phyloP scores from a whole-genome alignment of 352 stramenopile genomes.

The Nothophytophthora sp. region DNA sequence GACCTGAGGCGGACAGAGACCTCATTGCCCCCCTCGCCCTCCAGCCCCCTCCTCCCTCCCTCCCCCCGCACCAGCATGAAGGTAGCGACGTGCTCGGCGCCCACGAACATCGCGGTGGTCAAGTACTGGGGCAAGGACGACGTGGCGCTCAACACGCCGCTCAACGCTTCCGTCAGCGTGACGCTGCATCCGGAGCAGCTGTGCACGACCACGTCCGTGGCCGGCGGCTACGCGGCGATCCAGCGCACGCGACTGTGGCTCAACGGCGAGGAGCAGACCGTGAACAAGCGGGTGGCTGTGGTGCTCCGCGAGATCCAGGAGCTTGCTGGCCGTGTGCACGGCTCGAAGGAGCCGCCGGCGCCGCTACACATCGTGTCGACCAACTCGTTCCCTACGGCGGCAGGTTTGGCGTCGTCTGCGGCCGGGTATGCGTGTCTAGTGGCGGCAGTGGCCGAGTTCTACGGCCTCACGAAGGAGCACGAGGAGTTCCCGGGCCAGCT shows the following conservation, averaged over 20 bases:
- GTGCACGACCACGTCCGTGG: slow-evolving; percentile 94
- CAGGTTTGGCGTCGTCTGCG: slow-evolving; percentile 96
- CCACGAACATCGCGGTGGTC: slow-evolving; percentile 98
- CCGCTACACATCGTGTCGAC: slow-evolving; percentile 93
- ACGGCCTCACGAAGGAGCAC: slow-evolving; percentile 80
- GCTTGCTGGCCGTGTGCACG: slow-evolving; percentile 27
- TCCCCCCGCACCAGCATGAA: no score
- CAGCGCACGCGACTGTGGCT: slow-evolving; percentile 94
- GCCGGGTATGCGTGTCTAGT: slow-evolving; percentile 97
- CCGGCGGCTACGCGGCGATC: slow-evolving; percentile 64
- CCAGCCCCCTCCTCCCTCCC: no score
- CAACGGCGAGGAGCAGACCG: slow-evolving; percentile 90
- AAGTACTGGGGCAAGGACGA: slow-evolving; percentile 99
- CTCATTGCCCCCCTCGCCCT: no score
- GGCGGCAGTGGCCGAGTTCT: slow-evolving; percentile 89
- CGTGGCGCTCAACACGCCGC: slow-evolving; percentile 93
- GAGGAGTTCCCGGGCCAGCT: slow-evolving; percentile 92
- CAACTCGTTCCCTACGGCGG: slow-evolving; percentile 99
- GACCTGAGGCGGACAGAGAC: no score
- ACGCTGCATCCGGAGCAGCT: slow-evolving; percentile 96
- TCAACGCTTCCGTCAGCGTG: slow-evolving; percentile 97
- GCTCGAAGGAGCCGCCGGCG: slow-evolving; percentile 6
- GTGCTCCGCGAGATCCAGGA: slow-evolving; percentile 72
- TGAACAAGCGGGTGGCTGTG: slow-evolving; percentile 83
- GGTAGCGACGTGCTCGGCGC: slow-evolving; percentile 89